These are phyloP conservation scores for Alternaria sp. DNA, from an alignment of 2,329 filamentous ascomycete genomes.

Conservation along the genomic window DNA sequence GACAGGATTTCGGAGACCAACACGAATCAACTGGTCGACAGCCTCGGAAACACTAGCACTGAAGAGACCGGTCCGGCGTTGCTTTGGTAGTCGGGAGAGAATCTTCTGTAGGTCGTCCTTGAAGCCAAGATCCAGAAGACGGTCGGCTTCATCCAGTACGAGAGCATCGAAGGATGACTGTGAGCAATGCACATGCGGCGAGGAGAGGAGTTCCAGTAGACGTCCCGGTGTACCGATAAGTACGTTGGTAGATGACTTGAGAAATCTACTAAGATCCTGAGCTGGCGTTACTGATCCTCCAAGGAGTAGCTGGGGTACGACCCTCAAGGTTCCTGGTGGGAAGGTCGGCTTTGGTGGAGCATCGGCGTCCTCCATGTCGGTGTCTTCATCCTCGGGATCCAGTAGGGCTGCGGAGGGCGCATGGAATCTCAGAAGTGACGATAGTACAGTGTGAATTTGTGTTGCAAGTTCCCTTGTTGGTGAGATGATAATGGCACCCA, in stretches of 20 bases:
- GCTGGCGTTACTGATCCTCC: slow-evolving; percentile 82
- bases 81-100: slow-evolving; percentile 84
- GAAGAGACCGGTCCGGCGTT: slow-evolving; percentile 90
- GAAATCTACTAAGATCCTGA: slow-evolving; percentile 85
- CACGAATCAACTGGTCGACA: slow-evolving; percentile 88
- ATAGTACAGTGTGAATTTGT: slow-evolving; percentile 85
- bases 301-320: slow-evolving; percentile 82
- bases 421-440: slow-evolving; percentile 83
- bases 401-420: slow-evolving; percentile 75
- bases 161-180: slow-evolving; percentile 91
- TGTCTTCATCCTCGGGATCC: slow-evolving; percentile 60
- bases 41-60: slow-evolving; percentile 96
- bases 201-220: slow-evolving; percentile 84
- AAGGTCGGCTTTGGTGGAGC: slow-evolving; percentile 50
- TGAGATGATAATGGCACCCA: slow-evolving; percentile 89
- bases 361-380: slow-evolving; percentile 52
- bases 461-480: slow-evolving; percentile 91
- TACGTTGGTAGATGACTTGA: slow-evolving; percentile 85
- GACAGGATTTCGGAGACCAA: slow-evolving; percentile 91
- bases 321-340: slow-evolving; percentile 60
- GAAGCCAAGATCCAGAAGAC: slow-evolving; percentile 91
- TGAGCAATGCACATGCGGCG: slow-evolving; percentile 85
- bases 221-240: slow-evolving; percentile 91
- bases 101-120: slow-evolving; percentile 90
- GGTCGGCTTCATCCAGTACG: slow-evolving; percentile 93